Conservation (phyloP, 75 land plant species). For the Adiantum capillusveneris region DNA sequence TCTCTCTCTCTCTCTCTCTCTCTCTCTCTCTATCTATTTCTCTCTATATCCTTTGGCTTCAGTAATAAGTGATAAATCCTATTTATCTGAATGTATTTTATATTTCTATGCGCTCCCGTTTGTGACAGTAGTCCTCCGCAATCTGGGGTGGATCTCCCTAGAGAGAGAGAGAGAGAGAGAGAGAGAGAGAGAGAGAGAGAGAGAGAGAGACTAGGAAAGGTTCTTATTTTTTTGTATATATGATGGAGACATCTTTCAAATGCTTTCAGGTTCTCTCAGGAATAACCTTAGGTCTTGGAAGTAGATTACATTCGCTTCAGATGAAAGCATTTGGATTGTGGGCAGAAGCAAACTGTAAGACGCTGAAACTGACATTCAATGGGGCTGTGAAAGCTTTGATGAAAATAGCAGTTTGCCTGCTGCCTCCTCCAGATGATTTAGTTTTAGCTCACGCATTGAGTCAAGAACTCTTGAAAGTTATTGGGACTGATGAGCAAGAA, state of each 20-base stretch:
- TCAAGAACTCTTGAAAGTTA: slow-evolving; percentile 49
- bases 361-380: slow-evolving; percentile 20
- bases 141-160: no score
- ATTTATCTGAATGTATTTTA: no score
- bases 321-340: slow-evolving; percentile 51
- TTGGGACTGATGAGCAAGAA: slow-evolving; percentile 38
- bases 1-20: not conserved
- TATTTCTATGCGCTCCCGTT: no score
- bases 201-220: no score
- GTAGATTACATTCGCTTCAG: slow-evolving; percentile 33
- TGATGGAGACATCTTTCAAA: no score
- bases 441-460: slow-evolving; percentile 43
- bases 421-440: slow-evolving; percentile 51
- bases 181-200: no score
- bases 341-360: slow-evolving; percentile 35
- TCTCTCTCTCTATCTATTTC: no score
- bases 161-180: no score
- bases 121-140: no score
- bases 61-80: no score
- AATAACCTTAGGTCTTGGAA: slow-evolving; percentile 34
- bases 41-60: no score
- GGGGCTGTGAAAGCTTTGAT: slow-evolving; percentile 45
- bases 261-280: slow-evolving; percentile 68
- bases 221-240: no score
- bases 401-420: slow-evolving; percentile 38